Base-by-base conservation (phyloP, 1,284 basidiomycete species). In the Leucoagaricus sp. region DNA sequence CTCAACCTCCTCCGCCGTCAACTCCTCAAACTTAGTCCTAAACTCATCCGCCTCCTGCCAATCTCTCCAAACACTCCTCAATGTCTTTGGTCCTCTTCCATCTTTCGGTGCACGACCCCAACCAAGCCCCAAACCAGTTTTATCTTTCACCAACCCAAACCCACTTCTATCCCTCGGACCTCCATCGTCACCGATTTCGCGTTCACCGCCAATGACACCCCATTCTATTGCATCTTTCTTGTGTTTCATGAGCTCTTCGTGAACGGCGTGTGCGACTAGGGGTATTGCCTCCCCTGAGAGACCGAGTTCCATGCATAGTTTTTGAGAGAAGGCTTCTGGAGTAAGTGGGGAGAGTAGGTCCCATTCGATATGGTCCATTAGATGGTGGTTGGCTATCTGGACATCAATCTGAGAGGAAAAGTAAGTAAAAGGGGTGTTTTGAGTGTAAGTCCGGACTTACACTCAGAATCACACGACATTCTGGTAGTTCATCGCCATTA, bases 351-450 rank as follows among this genome's bases (percentile, higher is more conserved):
- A 98, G 29, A 94, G 85, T 6, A 99, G 82, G 72, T 99, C 96
- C 97, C 97, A 99, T 74, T 99, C 97, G 65, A 99, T 93, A 62
- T 96, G 92, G 74, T 99, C 96, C 57, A 91, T 81, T 1, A 99
- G 81, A 70, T 96, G 93, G 69, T 94, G 82, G 17, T 89, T 92
- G 46, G 89, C 90, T 68, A 99, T 92, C 72, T 98, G 96, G n/a
- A 99, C 93, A 73, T 99, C 96, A 70, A 99, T 93, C 93, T 97
- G 72, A 44, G 38, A 17, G n/a, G 45, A 19, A 9, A 29, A 28
- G 41, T 51, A 5, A 53, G n/a, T n/a, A 13, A 25, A 10, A 33
- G 12, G 26, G 12, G 21, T 52, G 7, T 47, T 34, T 19, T 4
- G 1, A n/a, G n/a, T 40, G 55, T 31, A 34, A 31, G n/a, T 12